These are phyloP conservation scores for Pyrus hybrid DNA, from an alignment of 331 rosid species.

Conservation along the genomic window DNA sequence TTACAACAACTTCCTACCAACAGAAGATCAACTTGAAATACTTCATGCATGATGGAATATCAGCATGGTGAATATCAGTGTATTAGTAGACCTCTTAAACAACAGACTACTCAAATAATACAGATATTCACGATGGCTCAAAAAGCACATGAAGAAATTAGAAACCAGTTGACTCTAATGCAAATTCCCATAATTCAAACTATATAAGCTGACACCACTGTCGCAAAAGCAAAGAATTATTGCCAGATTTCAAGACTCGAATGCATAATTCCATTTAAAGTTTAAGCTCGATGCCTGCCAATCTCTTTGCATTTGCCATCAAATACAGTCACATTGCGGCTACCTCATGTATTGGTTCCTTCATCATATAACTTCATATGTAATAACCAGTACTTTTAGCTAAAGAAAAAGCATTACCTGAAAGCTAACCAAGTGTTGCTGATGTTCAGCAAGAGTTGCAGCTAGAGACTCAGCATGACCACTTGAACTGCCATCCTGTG, in stretches of 20 bases:
- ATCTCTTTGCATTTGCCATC: background rate
- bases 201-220: background rate
- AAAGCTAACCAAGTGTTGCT: constrained; percentile 96
- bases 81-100: background rate
- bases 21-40: background rate
- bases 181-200: background rate
- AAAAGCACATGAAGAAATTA: background rate
- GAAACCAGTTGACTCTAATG: background rate
- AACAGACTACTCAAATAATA: background rate
- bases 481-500: constrained; percentile 68
- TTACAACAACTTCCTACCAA: background rate
- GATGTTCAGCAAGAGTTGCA: constrained; percentile 96
- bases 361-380: background rate
- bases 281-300: background rate
- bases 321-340: background rate
- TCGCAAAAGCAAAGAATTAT: background rate
- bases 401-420: constrained; percentile 47
- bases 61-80: background rate
- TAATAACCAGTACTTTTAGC: background rate
- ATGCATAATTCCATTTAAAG: background rate
- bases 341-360: background rate
- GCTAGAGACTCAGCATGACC: constrained; percentile 92
- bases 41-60: background rate
- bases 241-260: background rate
- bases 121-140: background rate